phyloP scores from a whole-genome alignment of 495 filamentous ascomycete genomes.

The Penicillium waksmanii region DNA sequence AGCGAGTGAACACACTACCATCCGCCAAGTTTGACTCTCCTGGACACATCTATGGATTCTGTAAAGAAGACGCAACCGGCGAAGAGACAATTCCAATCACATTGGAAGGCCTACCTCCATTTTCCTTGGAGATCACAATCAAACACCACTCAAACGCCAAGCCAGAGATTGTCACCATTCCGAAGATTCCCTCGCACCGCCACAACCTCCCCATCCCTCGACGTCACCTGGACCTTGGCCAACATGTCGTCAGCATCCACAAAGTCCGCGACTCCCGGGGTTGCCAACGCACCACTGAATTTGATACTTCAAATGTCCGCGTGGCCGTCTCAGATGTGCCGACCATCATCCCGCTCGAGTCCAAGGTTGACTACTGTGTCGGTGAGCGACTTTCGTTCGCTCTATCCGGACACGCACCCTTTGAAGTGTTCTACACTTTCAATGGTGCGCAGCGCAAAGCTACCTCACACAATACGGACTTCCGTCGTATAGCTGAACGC shows the following conservation, averaged over 20 bases:
- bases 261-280: slow-evolving; percentile 84
- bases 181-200: slow-evolving; percentile 70
- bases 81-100: slow-evolving; percentile 86
- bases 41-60: slow-evolving; percentile 94
- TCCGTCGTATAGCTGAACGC: slow-evolving; percentile 87
- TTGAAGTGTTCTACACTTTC: slow-evolving; percentile 91
- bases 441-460: slow-evolving; percentile 77
- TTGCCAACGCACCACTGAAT: slow-evolving; percentile 73
- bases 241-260: slow-evolving; percentile 83
- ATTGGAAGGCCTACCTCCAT: slow-evolving; percentile 82
- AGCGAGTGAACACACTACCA: slow-evolving; percentile 81
- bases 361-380: slow-evolving; percentile 89
- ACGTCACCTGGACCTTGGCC: slow-evolving; percentile 77
- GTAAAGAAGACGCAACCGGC: slow-evolving; percentile 76
- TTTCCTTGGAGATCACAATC: slow-evolving; percentile 86
- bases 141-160: slow-evolving; percentile 82
- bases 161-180: slow-evolving; percentile 77
- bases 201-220: slow-evolving; percentile 85
- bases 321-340: slow-evolving; percentile 91
- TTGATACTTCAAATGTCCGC: slow-evolving; percentile 71
- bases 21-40: slow-evolving; percentile 79
- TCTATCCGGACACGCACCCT: slow-evolving; percentile 84
- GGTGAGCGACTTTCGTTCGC: slow-evolving; percentile 91
- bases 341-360: slow-evolving; percentile 83
- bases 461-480: slow-evolving; percentile 71